phyloP scores from a whole-genome alignment of 108 stramenopile species.

The Conticribra guillardii region DNA sequence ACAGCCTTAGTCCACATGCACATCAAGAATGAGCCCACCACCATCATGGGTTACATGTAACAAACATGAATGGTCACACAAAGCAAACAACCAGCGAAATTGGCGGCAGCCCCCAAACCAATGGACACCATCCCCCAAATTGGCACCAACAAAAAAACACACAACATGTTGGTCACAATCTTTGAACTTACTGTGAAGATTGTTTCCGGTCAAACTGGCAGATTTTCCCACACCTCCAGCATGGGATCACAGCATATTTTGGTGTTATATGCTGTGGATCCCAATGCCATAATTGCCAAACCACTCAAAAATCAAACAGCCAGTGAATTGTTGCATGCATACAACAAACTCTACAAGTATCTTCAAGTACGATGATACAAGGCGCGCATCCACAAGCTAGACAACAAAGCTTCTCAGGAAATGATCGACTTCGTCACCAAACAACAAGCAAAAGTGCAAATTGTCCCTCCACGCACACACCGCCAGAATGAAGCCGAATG shows the following conservation, averaged over 20 bases:
- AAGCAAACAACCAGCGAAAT: conserved; percentile 24
- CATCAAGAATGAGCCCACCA: conserved; percentile 21
- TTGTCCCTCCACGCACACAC: conserved; percentile 38
- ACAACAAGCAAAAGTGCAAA: conserved; percentile 25
- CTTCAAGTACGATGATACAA: neutral
- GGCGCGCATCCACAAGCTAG: conserved; percentile 14
- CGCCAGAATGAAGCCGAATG: conserved; percentile 44
- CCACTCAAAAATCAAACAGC: conserved; percentile 20
- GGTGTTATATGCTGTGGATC: conserved; percentile 48
- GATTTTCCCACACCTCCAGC: conserved; percentile 26
- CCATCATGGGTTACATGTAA: conserved; percentile 35
- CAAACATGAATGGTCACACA: conserved; percentile 13
- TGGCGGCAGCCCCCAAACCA: neutral
- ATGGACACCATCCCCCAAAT: neutral
- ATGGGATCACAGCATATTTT: conserved; percentile 37
- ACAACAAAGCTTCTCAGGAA: conserved; percentile 18
- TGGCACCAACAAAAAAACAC: too few species aligned
- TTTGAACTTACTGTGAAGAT: too few species aligned
- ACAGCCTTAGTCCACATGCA: neutral
- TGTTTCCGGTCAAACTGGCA: conserved; percentile 51
- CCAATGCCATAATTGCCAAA: conserved; percentile 32
- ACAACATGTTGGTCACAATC: too few species aligned
- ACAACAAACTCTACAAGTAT: neutral
- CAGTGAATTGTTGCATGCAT: conserved; percentile 2
- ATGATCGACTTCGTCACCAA: neutral